A percentile compares a stretch with the other conserved stretches of the same genome.
phyloP scores from a whole-genome alignment of 176 grass and related monocot genomes.

The Musa acuminata region DNA sequence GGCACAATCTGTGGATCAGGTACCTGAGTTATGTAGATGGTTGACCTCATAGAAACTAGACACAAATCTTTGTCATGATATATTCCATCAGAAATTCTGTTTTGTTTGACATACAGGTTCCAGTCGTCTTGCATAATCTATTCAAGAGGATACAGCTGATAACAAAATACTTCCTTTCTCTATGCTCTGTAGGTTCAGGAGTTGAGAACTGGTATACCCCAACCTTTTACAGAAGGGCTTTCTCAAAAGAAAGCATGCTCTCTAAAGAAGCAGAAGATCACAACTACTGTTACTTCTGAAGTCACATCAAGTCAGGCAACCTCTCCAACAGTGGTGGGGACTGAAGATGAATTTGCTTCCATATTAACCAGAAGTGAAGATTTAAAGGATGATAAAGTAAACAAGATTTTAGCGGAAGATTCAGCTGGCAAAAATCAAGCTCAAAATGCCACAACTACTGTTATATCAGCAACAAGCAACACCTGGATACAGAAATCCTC shows the following conservation, averaged over 20 bases:
- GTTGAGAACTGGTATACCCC: slow-evolving; percentile 11
- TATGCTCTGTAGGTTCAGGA: slow-evolving; percentile 27
- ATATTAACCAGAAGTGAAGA: slow-evolving; percentile 27
- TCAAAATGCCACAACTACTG: slow-evolving; percentile 6
- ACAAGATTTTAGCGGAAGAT: slow-evolving; percentile 13
- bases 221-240: slow-evolving; percentile 21
- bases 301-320: slow-evolving; percentile 27
- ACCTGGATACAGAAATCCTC: slow-evolving; percentile 87
- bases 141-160: not conserved
- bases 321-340: slow-evolving; percentile 13
- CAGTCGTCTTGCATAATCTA: not conserved
- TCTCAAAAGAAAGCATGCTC: slow-evolving; percentile 14
- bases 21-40: slow-evolving; percentile 6
- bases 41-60: not conserved
- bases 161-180: not conserved
- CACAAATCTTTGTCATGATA: not conserved
- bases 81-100: not conserved
- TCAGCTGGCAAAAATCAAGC: slow-evolving; percentile 28
- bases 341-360: slow-evolving; percentile 29
- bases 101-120: slow-evolving; percentile 6
- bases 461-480: slow-evolving; percentile 29
- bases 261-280: slow-evolving; percentile 27
- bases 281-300: slow-evolving; percentile 5
- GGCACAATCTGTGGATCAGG: slow-evolving; percentile 24
- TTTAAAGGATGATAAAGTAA: slow-evolving; percentile 10